phyloP scores from a whole-genome alignment of 768 basidiomycete genomes.

The Mycena belliarum region DNA sequence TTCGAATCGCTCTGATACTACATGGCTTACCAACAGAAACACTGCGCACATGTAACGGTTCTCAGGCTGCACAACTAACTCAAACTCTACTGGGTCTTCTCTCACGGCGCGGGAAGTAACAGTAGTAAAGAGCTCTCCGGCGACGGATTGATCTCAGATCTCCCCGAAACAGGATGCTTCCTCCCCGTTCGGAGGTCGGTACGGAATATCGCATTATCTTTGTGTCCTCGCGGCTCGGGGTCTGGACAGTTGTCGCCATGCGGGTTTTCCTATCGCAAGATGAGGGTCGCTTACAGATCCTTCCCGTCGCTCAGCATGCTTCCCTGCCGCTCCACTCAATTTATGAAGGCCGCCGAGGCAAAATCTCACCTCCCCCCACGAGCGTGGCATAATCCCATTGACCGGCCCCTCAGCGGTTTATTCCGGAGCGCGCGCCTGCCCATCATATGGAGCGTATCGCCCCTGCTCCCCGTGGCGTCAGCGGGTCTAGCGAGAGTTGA shows the following conservation, averaged over 20 bases:
- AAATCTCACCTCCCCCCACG: constrained; percentile 3
- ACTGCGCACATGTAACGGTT: not conserved
- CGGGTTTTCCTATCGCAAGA: not conserved
- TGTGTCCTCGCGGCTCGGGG: not conserved
- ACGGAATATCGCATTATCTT: constrained; percentile 16
- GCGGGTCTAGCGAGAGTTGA: too few relatives aligned
- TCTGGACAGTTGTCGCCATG: not conserved
- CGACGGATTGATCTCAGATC: not conserved
- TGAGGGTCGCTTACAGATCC: not conserved
- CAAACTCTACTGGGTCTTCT: not conserved
- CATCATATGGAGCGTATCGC: too few relatives aligned
- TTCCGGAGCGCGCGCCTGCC: too few relatives aligned
- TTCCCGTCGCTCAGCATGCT: not conserved
- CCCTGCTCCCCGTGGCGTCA: too few relatives aligned
- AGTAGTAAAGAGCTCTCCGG: not conserved
- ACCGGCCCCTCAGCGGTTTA: not conserved
- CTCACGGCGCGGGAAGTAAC: not conserved
- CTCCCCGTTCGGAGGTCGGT: constrained; percentile 5
- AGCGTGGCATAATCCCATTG: constrained; percentile 2
- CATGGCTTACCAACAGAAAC: not conserved
- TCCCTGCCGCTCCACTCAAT: not conserved
- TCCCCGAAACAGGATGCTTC: not conserved
- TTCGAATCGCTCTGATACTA: not conserved
- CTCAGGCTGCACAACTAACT: not conserved
- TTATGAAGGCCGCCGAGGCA: too few relatives aligned